Evolutionary conservation across 768 basidiomycete species (phyloP).

Genomic region (Calvatia gigantea): DNA sequence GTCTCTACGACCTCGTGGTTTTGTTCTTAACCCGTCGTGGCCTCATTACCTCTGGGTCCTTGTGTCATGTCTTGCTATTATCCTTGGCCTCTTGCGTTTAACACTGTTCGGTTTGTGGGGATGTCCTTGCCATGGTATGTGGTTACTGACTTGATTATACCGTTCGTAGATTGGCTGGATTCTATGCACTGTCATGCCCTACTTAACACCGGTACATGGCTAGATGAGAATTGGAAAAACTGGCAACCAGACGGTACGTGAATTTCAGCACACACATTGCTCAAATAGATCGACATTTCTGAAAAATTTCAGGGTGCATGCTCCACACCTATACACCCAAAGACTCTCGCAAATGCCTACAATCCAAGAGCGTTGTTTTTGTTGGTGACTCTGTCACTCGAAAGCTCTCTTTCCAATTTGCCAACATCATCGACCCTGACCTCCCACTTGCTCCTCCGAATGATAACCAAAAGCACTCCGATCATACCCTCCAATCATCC

Average conservation of each 20-base stretch:
- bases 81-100: slow-evolving; percentile 40
- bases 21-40: slow-evolving; percentile 43
- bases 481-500: slow-evolving; percentile 48
- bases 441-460: slow-evolving; percentile 50
- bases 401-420: slow-evolving; percentile 73
- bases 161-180: slow-evolving; percentile 60
- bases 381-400: slow-evolving; percentile 85
- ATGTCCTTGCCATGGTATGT: background rate
- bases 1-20: slow-evolving; percentile 17
- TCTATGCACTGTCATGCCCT: slow-evolving; percentile 71
- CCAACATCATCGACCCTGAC: slow-evolving; percentile 53
- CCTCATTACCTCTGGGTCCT: slow-evolving; percentile 44
- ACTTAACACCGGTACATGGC: slow-evolving; percentile 72
- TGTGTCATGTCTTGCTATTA: slow-evolving; percentile 33
- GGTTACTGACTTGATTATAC: background rate
- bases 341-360: slow-evolving; percentile 53
- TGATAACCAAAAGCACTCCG: slow-evolving; percentile 65
- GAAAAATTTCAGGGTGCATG: slow-evolving; percentile 65
- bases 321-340: slow-evolving; percentile 57
- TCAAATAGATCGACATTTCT: background rate
- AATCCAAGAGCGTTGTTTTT: slow-evolving; percentile 64
- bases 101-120: slow-evolving; percentile 40
- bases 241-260: slow-evolving; percentile 87
- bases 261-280: background rate
- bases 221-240: slow-evolving; percentile 59